Evolutionary conservation across 306 rosid species (phyloP).

Genomic region (Rosa multiflora): DNA sequence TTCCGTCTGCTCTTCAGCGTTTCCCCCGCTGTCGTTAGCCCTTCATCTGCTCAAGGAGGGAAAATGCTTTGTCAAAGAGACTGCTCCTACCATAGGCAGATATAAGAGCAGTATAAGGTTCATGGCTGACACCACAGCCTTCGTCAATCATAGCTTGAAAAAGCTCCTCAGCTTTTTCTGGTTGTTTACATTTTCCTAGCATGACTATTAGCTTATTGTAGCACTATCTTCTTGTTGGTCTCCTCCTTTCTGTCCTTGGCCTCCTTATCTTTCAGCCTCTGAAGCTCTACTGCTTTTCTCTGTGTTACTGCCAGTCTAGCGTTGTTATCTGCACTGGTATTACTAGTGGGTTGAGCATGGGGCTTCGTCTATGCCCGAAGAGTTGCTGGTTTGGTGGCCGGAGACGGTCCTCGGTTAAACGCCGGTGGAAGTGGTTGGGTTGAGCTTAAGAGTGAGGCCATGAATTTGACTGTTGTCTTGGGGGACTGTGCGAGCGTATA

Average conservation of each 20-base stretch:
- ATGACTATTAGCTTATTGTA: conserved; percentile 82
- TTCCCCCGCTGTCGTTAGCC: no score
- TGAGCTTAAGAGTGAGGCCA: conserved; percentile 47
- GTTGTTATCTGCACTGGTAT: conserved; percentile 11
- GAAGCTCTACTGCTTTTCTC: conserved; percentile 36
- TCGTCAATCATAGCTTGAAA: conserved; percentile 83
- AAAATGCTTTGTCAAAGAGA: conserved; percentile 75
- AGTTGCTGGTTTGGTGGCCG: background rate
- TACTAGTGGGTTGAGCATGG: conserved; percentile 1
- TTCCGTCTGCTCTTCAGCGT: no score
- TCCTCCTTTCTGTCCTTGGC: conserved; percentile 68
- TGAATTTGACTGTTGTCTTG: background rate
- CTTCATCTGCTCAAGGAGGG: conserved; percentile 78
- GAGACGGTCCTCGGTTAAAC: conserved; percentile 12
- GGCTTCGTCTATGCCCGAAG: background rate
- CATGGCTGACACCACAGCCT: conserved; percentile 65
- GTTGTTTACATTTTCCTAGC: conserved; percentile 94
- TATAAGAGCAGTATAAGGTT: conserved; percentile 80
- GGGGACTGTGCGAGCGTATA: background rate
- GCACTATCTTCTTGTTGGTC: conserved; percentile 56
- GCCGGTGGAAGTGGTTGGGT: conserved; percentile 29
- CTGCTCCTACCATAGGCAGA: conserved; percentile 91
- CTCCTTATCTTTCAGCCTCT: conserved; percentile 52
- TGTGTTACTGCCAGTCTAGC: conserved; percentile 22
- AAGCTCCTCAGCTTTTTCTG: no score